Evolutionary conservation across 768 basidiomycete species (phyloP), one percentile per base, ranked within the genome.

Genomic region (Pleurotus tuber-regium): DNA sequence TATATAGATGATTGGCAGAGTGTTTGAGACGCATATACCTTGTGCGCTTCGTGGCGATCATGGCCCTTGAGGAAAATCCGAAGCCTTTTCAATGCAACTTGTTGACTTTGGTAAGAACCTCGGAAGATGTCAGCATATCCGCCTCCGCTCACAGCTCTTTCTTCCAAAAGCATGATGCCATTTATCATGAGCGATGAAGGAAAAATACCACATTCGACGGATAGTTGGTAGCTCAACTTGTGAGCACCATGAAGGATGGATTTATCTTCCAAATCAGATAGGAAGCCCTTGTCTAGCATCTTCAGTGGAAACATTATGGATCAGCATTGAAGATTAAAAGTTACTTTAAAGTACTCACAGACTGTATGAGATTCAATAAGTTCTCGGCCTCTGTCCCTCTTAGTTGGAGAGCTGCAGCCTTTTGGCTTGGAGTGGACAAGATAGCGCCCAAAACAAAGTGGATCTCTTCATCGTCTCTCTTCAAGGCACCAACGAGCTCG

Each of bases 301-400:
- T 59, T 36, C 36, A 1, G 19, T 4, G 9, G 2, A 39, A 33
- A 50, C n/a, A n/a, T n/a, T 8, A 52, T 23, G 29, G 21, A 9
- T n/a, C 18, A 4, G 39, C 24, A 3, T 38, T 36, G 11, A 25
- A 28, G 23, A 6, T 4, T 31, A n/a, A 11, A 24, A 25, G 4
- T 4, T n/a, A 28, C 1, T n/a, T n/a, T n/a, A n/a, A n/a, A 28
- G 29, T 18, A 56, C 52, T 41, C 44, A 60, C 61, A 44, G 53
- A 57, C 54, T 62, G 61, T 2, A 62, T 43, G 26, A 59, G 55
- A 28, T 62, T 56, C 9, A 62, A 47, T 14, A 62, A 46, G 26
- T 55, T 53, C n/a, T 60, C 57, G 18, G 61, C 59, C 14, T 54
- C n/a, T 4, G 52, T 47, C 18, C 47, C 46, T 16, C 31, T 30